A percentile compares a stretch with the other conserved stretches of the same genome.
Evolutionary conservation across 345 rosid genomes (phyloP).

Genomic region (Eucalyptus pauciflora): DNA sequence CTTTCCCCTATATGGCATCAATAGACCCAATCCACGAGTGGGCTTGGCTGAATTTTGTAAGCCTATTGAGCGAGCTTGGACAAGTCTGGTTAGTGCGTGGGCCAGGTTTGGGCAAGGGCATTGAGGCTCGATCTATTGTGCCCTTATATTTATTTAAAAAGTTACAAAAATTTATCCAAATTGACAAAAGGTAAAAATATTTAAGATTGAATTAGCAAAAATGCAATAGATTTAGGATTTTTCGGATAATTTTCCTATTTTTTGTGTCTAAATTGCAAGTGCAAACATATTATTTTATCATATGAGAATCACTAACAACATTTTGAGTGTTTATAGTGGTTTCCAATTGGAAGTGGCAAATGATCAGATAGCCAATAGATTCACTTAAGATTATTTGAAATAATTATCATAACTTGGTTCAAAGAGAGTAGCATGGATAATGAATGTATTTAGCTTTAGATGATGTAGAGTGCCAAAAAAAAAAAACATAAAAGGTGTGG

Average conservation of each 20-base stretch:
- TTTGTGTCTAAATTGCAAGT: accelerated
- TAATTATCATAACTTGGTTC: neutral
- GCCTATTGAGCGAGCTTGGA: neutral
- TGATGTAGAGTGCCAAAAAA: too few species aligned
- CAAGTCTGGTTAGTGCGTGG: accelerated
- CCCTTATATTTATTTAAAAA: neutral
- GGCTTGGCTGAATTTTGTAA: neutral
- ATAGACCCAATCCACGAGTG: neutral
- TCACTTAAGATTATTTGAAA: neutral
- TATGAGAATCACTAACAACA: neutral
- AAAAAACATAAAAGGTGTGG: neutral
- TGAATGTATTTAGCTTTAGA: too few species aligned
- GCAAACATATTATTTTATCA: neutral
- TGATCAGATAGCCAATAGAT: neutral
- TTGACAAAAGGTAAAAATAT: too few species aligned
- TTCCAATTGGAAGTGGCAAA: neutral
- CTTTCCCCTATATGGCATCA: neutral
- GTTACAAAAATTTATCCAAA: too few species aligned
- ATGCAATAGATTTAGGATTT: accelerated
- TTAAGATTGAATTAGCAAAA: neutral
- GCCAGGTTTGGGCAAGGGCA: neutral
- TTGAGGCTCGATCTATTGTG: too few species aligned
- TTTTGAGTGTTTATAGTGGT: neutral
- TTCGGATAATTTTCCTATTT: too few species aligned
- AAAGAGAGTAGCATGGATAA: too few species aligned